These are phyloP conservation scores for Helichrysum umbraculigerum DNA, from an alignment of 129 eudicot genomes.

Conservation along the genomic window DNA sequence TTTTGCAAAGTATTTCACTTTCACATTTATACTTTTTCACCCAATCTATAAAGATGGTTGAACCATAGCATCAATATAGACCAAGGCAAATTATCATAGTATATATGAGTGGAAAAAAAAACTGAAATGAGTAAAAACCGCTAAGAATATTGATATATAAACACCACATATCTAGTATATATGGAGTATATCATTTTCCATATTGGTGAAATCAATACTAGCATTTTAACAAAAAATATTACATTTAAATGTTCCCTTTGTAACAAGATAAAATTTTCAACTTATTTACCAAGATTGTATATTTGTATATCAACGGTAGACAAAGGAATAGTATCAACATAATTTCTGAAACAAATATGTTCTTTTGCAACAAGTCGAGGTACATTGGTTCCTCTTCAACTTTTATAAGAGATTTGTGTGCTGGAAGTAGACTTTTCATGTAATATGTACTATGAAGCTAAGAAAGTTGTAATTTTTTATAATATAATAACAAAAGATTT, in stretches of 20 bases:
- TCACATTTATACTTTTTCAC: too few relatives aligned
- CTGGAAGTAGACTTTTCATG: too few relatives aligned
- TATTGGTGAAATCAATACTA: background rate
- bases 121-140: too few relatives aligned
- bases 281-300: background rate
- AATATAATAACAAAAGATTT: background rate
- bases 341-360: background rate
- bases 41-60: too few relatives aligned
- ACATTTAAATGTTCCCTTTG: background rate
- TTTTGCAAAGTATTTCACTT: too few relatives aligned
- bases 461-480: too few relatives aligned
- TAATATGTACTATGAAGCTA: too few relatives aligned
- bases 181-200: background rate
- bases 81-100: too few relatives aligned
- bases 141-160: background rate
- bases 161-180: background rate
- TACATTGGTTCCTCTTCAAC: background rate
- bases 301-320: background rate
- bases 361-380: background rate
- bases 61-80: too few relatives aligned
- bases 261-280: background rate
- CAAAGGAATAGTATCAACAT: constrained; percentile 21
- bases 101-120: too few relatives aligned
- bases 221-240: background rate
- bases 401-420: background rate